A percentile compares a stretch with the other conserved stretches of the same genome.
phyloP scores from a whole-genome alignment of 148 eudicot species.

The Cornus kousa region DNA sequence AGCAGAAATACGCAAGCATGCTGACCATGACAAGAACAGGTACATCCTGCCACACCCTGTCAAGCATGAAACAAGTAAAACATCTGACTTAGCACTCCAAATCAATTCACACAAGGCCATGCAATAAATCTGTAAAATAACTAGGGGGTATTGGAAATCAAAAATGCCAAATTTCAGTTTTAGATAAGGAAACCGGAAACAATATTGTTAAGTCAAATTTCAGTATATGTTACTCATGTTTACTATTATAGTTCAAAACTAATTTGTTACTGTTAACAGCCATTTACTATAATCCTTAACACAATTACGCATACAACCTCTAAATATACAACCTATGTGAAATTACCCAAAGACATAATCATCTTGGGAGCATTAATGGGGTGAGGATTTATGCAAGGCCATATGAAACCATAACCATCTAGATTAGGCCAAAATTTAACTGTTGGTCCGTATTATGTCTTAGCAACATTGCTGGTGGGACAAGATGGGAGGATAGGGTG shows the following conservation, averaged over 20 bases:
- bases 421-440: too few relatives aligned
- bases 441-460: too few relatives aligned
- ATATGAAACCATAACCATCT: too few relatives aligned
- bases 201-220: background rate
- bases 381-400: too few relatives aligned
- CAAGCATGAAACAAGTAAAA: constrained; percentile 6
- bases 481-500: too few relatives aligned
- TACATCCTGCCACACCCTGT: constrained; percentile 57
- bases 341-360: too few relatives aligned
- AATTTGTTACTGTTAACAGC: too few relatives aligned
- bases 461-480: too few relatives aligned
- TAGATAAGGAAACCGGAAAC: background rate
- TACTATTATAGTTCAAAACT: too few relatives aligned
- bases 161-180: background rate
- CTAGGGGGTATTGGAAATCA: background rate
- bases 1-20: constrained; percentile 54
- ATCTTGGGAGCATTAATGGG: too few relatives aligned
- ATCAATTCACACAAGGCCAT: constrained; percentile 1
- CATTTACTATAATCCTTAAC: too few relatives aligned
- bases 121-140: background rate
- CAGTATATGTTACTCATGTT: background rate
- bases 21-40: constrained; percentile 56
- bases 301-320: background rate
- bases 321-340: background rate
- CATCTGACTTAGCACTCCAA: background rate